Base-by-base conservation (phyloP, 441 rosid genomes). In the Pelargonium fulgidum region DNA sequence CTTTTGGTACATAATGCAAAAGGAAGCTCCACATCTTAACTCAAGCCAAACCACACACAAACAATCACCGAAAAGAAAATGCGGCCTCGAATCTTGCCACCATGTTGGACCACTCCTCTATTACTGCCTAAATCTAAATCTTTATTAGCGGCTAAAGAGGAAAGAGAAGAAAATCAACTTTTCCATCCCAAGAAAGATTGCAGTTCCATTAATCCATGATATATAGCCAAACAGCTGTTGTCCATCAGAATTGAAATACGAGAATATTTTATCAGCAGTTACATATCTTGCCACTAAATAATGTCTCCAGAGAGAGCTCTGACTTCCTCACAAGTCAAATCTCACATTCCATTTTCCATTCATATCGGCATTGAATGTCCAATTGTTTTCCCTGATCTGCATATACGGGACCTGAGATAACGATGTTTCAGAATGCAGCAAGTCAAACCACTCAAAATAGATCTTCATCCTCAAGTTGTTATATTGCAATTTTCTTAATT, bases 371-470 rank as follows among this genome's bases (percentile, higher is more conserved):
- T 86, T 88, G 69, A 93, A 62, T 33, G 95, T 87, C 99, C 96
- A 94, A 71, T 91, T 94, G 73, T 88, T 94, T 77, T 94, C 99
- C 81, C 88, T 85, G 42, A 94, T 80, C 81, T 90, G 99, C 81
- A 91, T 13, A 79, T 94, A 91, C 7, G 96, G 91, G 33, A 85
- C 81, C 96, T 94, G 92, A 68, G 76, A 75, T 62, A 14, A 44
- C 44, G 72, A 47, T 24, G 14, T 11, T 48, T 8, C 22, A 24
- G 56, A 69, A 42, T 9, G 39, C 39, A 33, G 39, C 22, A 17
- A 54, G 7, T 52, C 61, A 72, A 7, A 7, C 14, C 36, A 10
- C 52, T 39, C 17, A 19, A 2, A 69, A 2, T 45, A 33, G 45
- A 63, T 22, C 10, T 29, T 20, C 19, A 29, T 64, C 14, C 29